These are phyloP conservation scores for Paraphaeosphaeria sporulosa DNA, from an alignment of 2,329 filamentous ascomycete genomes.

Conservation along the genomic window DNA sequence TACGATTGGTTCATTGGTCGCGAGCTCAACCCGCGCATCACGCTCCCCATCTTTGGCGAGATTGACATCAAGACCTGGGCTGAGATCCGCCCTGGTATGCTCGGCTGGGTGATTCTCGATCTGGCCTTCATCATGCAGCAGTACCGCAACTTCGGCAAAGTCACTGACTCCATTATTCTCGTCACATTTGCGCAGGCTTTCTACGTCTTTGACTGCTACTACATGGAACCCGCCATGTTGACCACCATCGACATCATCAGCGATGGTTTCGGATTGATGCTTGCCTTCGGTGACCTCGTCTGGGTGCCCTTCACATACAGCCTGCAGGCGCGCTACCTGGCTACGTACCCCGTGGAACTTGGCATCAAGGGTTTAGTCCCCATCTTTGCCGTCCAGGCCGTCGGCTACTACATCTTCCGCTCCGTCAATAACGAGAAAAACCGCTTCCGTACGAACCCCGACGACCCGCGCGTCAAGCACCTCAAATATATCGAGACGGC, in stretches of 20 bases:
- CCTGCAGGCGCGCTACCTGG: constrained; percentile 83
- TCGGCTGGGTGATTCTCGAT: constrained; percentile 88
- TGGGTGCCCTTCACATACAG: constrained; percentile 94
- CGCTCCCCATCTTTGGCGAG: constrained; percentile 79
- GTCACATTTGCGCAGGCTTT: constrained; percentile 78
- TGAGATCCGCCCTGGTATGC: constrained; percentile 89
- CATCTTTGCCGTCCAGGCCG: constrained; percentile 71
- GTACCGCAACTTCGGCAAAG: constrained; percentile 81
- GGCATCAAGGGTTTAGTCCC: constrained; percentile 70
- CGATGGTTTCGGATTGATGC: constrained; percentile 95
- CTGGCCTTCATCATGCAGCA: constrained; percentile 86
- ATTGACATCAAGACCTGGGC: constrained; percentile 91
- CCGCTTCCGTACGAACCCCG: constrained; percentile 85
- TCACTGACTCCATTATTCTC: constrained; percentile 86
- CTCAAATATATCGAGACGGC: constrained; percentile 87
- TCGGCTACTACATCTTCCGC: constrained; percentile 92
- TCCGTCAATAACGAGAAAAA: constrained; percentile 96
- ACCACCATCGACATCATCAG: constrained; percentile 95
- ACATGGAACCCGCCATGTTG: constrained; percentile 86
- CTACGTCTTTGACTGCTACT: constrained; percentile 85
- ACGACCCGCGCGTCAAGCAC: constrained; percentile 79
- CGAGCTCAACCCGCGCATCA: constrained; percentile 88
- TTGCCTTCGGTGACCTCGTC: constrained; percentile 88
- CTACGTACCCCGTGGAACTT: constrained; percentile 81
- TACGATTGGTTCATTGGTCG: constrained; percentile 98